Evolutionary conservation across 495 filamentous ascomycete genomes (phyloP), one percentile per base, ranked within the genome.

Genomic region (Physcia stellaris): DNA sequence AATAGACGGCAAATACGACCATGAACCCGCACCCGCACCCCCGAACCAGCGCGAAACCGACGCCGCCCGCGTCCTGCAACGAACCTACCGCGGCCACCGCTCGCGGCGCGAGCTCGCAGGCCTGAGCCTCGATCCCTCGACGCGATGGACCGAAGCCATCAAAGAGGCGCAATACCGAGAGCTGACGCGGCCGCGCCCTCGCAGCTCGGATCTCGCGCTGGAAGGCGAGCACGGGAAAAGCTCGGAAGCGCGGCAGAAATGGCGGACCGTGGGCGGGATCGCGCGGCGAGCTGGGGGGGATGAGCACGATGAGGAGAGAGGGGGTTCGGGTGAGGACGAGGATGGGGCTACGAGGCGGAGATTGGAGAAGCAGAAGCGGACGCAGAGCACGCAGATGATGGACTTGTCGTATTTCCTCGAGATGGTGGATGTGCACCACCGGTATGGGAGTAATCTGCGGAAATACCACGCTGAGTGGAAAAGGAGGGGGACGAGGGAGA

Each of bases 401-500:
- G 86, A 83, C 35, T 56, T 94, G 23, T 78, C 79, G 46, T 95
- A 94, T 53, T 94, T 92, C 45, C 63, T 95, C 3, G 87, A 95
- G 53, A 88, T 95, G 80, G 83, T 94, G 12, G 86, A 94, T 50
- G 56, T 70, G 4, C 86, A 92, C 56, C 87, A 95, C 50, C 74
- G 87, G 2, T 87, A 94, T 54, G 87, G 87, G 1, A 73, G 71
- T 21, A 90, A 94, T 47, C 59, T 94, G 24, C 68, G 79, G n/a
- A 67, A 71, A 10, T 95, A 95, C 48, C 87, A 95, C 53, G 66
- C 68, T 26, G 73, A 78, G 40, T 95, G 87, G 87, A 83, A 86
- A 55, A 69, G 68, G 39, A 62, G 70, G 2, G 64, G 79, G 9
- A 87, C 83, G 0, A 70, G 71, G 6, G 77, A 95, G 55, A 94